phyloP scores from a whole-genome alignment of 768 basidiomycete species.

The Suillus weaverae region DNA sequence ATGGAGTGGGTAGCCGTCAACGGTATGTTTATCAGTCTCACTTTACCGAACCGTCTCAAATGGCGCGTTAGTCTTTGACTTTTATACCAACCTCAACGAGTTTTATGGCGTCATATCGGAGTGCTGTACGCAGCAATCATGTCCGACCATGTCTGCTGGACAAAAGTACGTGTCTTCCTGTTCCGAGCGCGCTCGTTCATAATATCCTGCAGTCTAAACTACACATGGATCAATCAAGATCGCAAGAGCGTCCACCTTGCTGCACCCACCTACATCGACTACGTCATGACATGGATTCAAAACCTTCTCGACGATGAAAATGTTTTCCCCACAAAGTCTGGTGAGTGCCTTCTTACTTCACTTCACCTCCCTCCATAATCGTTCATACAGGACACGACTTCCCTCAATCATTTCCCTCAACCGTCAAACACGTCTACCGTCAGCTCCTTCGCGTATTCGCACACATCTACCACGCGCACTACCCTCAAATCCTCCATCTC shows the following conservation, averaged over 20 bases:
- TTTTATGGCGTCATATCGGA: conserved; percentile 95
- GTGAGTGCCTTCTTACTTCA: conserved; percentile 41
- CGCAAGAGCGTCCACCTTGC: conserved; percentile 85
- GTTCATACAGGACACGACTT: conserved; percentile 72
- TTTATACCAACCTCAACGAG: conserved; percentile 95
- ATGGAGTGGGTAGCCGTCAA: conserved; percentile 98
- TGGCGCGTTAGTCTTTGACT: conserved; percentile 77
- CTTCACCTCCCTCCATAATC: conserved; percentile 3
- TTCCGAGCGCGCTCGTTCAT: not conserved
- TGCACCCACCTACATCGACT: conserved; percentile 96
- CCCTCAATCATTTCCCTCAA: conserved; percentile 83
- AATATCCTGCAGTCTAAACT: conserved; percentile 65
- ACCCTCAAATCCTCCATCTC: conserved; percentile 85
- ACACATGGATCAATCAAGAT: conserved; percentile 92
- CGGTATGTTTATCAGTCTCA: conserved; percentile 48
- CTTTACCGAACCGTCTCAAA: not conserved
- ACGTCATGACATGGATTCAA: conserved; percentile 96
- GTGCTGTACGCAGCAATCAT: conserved; percentile 85
- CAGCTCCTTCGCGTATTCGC: conserved; percentile 97
- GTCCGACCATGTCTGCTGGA: conserved; percentile 92
- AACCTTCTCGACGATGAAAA: conserved; percentile 92
- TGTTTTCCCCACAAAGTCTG: conserved; percentile 94
- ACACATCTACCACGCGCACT: conserved; percentile 96
- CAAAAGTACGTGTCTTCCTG: conserved; percentile 55
- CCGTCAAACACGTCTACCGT: conserved; percentile 91